Conservation (phyloP, 257 asterid genomes). For the Orobanche coerulescens region DNA sequence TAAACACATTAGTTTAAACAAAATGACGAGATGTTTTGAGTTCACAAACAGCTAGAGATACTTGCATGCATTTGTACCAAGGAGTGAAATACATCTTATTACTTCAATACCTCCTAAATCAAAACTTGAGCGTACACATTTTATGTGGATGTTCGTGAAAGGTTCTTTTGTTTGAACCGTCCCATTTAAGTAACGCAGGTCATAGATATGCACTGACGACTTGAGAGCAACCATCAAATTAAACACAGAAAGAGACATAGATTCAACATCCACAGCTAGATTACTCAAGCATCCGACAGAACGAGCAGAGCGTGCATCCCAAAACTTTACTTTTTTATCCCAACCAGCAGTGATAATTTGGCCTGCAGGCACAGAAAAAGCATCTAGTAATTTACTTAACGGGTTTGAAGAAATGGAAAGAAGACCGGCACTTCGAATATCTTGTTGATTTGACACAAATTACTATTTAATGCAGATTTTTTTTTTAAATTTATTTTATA, state of each 20-base stretch:
- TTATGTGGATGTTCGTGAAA: constrained; percentile 36
- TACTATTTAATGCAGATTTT: neutral
- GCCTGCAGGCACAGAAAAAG: constrained; percentile 34
- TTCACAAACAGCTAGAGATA: neutral
- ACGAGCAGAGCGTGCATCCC: constrained; percentile 61
- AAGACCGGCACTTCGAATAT: neutral
- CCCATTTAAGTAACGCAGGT: constrained; percentile 48
- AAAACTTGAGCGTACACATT: constrained; percentile 67
- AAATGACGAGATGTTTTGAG: too few species aligned
- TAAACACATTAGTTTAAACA: too few species aligned
- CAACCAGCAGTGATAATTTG: constrained; percentile 61
- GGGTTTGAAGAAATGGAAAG: neutral
- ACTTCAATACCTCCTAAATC: constrained; percentile 53
- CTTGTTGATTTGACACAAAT: constrained; percentile 1
- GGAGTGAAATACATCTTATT: constrained; percentile 10
- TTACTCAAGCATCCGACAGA: constrained; percentile 42
- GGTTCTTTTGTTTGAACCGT: constrained; percentile 38
- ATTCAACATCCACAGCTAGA: constrained; percentile 46
- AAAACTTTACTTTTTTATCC: constrained; percentile 69
- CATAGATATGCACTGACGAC: constrained; percentile 53
- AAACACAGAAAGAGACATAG: constrained; percentile 59
- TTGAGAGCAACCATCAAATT: constrained; percentile 60
- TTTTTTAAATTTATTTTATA: neutral
- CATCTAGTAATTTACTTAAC: neutral
- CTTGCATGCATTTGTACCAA: constrained; percentile 10